Conservation (phyloP, 805 yeast species). For the Debaryomyces prosopidis region DNA sequence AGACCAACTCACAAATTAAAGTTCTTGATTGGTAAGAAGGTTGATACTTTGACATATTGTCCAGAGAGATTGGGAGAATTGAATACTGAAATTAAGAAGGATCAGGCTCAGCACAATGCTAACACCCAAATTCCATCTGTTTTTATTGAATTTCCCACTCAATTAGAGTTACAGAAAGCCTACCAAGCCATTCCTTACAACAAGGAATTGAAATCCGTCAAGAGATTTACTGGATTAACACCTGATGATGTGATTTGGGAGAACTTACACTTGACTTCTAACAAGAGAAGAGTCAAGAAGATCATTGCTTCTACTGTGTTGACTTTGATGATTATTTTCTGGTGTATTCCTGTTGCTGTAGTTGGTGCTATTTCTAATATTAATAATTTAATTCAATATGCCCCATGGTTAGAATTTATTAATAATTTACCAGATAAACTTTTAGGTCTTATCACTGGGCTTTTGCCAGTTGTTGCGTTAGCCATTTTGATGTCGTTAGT, state of each 20-base stretch:
- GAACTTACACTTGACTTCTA: conserved; percentile 60
- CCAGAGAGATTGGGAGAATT: conserved; percentile 66
- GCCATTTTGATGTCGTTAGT: conserved; percentile 65
- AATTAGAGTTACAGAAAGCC: conserved; percentile 85
- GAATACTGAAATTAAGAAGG: conserved; percentile 60
- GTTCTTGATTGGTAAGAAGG: conserved; percentile 77
- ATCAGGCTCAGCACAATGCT: conserved; percentile 55
- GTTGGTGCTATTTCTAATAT: conserved; percentile 75
- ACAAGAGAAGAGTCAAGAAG: conserved; percentile 57
- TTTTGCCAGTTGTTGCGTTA: conserved; percentile 67
- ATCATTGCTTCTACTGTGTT: conserved; percentile 64
- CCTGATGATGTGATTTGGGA: conserved; percentile 89
- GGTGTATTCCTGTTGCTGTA: conserved; percentile 81
- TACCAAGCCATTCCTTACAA: conserved; percentile 72
- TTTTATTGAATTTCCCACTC: conserved; percentile 79
- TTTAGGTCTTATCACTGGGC: conserved; percentile 65
- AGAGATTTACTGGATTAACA: conserved; percentile 59
- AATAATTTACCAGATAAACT: conserved; percentile 53
- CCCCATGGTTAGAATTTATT: conserved; percentile 57
- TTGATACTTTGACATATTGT: conserved; percentile 77
- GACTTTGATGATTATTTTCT: conserved; percentile 57
- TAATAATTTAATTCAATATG: conserved; percentile 53
- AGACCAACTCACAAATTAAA: conserved; percentile 80
- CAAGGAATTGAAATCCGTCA: conserved; percentile 45
- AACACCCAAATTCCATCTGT: conserved; percentile 64